Percentiles rank a stretch among this genome's conserved stretches.
Evolutionary conservation across 2,329 filamentous ascomycete genomes (phyloP).

Genomic region (Cytospora piceae): DNA sequence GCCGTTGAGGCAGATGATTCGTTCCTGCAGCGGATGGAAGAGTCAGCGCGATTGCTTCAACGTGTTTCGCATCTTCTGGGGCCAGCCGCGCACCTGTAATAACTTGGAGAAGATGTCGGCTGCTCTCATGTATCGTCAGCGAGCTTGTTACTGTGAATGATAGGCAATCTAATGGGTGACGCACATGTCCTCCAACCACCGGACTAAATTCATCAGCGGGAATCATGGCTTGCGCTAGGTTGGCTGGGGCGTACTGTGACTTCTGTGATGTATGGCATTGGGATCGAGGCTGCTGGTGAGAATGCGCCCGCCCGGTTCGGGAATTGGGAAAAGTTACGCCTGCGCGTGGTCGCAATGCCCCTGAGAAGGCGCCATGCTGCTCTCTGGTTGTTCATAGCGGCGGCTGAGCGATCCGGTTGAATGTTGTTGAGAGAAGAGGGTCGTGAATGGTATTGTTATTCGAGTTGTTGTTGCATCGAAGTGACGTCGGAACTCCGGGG

Average conservation of each 20-base stretch:
- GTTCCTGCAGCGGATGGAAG: conserved; percentile 61
- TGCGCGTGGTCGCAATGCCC: conserved; percentile 41
- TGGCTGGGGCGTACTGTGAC: conserved; percentile 48
- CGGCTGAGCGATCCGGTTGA: background rate
- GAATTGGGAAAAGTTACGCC: conserved; percentile 49
- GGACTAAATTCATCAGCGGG: conserved; percentile 55
- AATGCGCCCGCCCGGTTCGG: conserved; percentile 39
- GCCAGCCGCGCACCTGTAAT: conserved; percentile 60
- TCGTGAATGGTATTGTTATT: background rate
- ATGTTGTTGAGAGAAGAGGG: conserved; percentile 10
- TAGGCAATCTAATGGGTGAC: conserved; percentile 38
- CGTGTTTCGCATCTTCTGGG: background rate
- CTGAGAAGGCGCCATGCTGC: conserved; percentile 42
- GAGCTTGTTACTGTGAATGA: conserved; percentile 13
- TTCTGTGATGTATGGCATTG: conserved; percentile 63
- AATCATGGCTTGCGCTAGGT: conserved; percentile 11
- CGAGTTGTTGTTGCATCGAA: conserved; percentile 2
- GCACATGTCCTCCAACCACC: conserved; percentile 79
- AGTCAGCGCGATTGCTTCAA: conserved; percentile 39
- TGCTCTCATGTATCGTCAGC: conserved; percentile 42
- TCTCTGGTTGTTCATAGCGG: conserved; percentile 43
- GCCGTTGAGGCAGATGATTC: conserved; percentile 92
- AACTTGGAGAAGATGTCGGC: conserved; percentile 84
- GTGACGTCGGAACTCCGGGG: conserved; percentile 26
- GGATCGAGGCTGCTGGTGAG: conserved; percentile 47